Evolutionary conservation across 257 asterid genomes (phyloP).

Genomic region (Coffea canephora): DNA sequence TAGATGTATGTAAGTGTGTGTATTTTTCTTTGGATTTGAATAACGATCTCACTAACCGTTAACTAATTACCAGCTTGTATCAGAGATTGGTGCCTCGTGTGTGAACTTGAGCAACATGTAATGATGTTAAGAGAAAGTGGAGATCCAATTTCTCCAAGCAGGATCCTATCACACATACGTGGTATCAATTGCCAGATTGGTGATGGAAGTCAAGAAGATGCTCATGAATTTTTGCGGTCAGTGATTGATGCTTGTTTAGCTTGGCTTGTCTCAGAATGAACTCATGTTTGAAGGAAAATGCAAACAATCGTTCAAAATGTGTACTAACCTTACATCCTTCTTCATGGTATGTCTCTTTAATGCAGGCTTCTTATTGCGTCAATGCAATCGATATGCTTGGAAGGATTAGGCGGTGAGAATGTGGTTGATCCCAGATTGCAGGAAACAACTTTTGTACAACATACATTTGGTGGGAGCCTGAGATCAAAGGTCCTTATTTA

Average conservation of each 20-base stretch:
- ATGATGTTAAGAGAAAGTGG: constrained; percentile 57
- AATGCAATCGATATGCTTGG: constrained; percentile 86
- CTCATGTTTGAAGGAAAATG: not conserved
- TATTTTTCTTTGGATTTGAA: not conserved
- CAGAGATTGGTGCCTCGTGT: constrained; percentile 85
- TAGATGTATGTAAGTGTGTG: not conserved
- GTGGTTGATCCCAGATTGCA: constrained; percentile 65
- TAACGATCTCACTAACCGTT: constrained; percentile 4
- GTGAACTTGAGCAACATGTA: constrained; percentile 80
- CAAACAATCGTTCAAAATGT: not conserved
- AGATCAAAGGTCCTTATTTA: constrained; percentile 63
- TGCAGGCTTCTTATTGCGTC: constrained; percentile 84
- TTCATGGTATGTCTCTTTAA: not conserved
- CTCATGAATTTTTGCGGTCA: constrained; percentile 87
- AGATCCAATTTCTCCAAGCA: constrained; percentile 64
- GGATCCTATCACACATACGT: constrained; percentile 66
- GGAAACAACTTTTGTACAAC: constrained; percentile 80
- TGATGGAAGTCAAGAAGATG: constrained; percentile 93
- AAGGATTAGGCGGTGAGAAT: constrained; percentile 77
- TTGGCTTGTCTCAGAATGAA: not conserved
- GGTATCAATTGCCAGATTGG: constrained; percentile 76
- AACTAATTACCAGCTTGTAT: constrained; percentile 45
- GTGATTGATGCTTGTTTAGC: constrained; percentile 6
- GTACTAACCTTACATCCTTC: not conserved
- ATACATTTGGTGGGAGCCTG: constrained; percentile 77